Conservation (phyloP, 164 flowering plant genomes). For the Cinnamomum chago region DNA sequence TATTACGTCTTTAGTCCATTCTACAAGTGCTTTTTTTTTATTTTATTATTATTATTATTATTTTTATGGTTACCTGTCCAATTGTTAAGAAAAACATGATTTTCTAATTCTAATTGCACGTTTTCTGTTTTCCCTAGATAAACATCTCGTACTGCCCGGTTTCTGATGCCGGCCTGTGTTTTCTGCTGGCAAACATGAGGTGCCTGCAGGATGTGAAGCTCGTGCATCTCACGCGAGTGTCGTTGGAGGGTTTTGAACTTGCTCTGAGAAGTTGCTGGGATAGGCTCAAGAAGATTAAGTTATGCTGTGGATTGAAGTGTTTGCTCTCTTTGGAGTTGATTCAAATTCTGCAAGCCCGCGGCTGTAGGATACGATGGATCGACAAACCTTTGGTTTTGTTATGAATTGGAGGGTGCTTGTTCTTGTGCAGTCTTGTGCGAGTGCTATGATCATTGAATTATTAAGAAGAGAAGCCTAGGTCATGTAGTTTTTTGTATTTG, state of each 20-base stretch:
- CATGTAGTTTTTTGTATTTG: no score
- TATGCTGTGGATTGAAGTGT: conserved; percentile 31
- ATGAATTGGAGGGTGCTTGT: not conserved
- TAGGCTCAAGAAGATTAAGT: conserved; percentile 64
- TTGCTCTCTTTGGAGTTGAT: conserved; percentile 48
- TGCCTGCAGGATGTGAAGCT: conserved; percentile 68
- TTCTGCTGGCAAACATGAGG: conserved; percentile 52
- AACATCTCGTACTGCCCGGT: conserved; percentile 52
- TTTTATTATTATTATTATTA: no score
- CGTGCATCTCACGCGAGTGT: conserved; percentile 42
- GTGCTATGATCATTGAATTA: no score
- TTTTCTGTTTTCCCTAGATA: conserved; percentile 35
- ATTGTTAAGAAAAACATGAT: not conserved
- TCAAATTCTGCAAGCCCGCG: conserved; percentile 37
- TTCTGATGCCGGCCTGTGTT: conserved; percentile 46
- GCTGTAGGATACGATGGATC: conserved; percentile 62
- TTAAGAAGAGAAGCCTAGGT: no score
- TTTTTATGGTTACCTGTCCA: not conserved
- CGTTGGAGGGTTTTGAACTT: conserved; percentile 53
- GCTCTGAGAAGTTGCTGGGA: conserved; percentile 48
- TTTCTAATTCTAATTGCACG: not conserved
- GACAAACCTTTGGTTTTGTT: conserved; percentile 15
- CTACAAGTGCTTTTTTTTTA: not conserved
- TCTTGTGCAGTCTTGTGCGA: no score
- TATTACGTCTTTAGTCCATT: conserved; percentile 3